Base-by-base conservation (phyloP, 768 basidiomycete genomes). In the Agrocybe chaxingu region DNA sequence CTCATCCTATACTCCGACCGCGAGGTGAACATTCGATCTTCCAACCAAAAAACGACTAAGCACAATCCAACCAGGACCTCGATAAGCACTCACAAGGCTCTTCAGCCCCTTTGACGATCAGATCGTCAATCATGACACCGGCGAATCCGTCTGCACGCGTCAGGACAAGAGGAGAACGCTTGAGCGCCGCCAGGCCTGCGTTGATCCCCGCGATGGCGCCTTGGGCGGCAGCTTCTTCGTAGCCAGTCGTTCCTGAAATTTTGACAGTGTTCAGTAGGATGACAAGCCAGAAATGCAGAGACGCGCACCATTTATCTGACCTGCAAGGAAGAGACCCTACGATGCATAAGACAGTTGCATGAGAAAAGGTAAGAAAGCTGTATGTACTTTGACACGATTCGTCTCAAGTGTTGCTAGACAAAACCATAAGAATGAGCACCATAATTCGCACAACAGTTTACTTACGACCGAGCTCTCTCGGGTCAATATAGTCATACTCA, bases 11-110 rank as follows among this genome's bases (percentile, higher is more conserved):
- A 96, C 60, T 96, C 93, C 11, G 89, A 91, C 34, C 93, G 78
- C 11, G 89, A 88, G 0, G 93, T 95, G 66, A 96, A 95, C 90
- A 95, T 94, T 24, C 92, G 87, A 58, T 95, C 91, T 93, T 59
- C 38, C 37, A 34, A 30, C 38, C 3, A 42, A 38, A 29, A 32
- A 16, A n/a, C 53, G 13, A 61, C 38, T 32, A 19, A 19, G 37
- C 9, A 41, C 39, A 24, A 24, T 24, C 24, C 24, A 24, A 24
- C 24, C 24, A 24, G n/a, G 40, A 42, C 31, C n/a, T 12, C 34
- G 33, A 50, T 19, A 37, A 12, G 50, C 38, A 71, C 84, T 34
- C 62, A 92, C 92, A 96, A 43, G 92, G 93, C 62, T 96, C 93
- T 61, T 93, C 89, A 2, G 89, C 86, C 2, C 93, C 93, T 61